Evolutionary conservation across 306 rosid species (phyloP).

Genomic region (Prunus persica): Prunus_persica_NCBIv2 NC_034011.1:20925501-20926000

Average conservation of each 20-base stretch:
- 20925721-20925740: background rate
- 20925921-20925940: background rate
- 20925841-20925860: conserved; percentile 89
- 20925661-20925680: background rate
- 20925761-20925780: background rate
- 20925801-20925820: background rate
- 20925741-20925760: background rate
- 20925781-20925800: background rate
- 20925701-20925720: background rate
- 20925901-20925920: conserved; percentile 4
- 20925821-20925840: background rate
- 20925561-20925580: conserved; percentile 88
- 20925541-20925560: conserved; percentile 91
- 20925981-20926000: background rate
- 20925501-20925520: background rate
- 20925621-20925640: conserved; percentile 10
- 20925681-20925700: background rate
- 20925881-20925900: conserved; percentile 81
- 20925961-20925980: background rate
- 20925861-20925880: conserved; percentile 80
- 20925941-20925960: background rate
- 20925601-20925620: conserved; percentile 75
- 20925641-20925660: background rate
- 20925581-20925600: conserved; percentile 74
- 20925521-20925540: conserved; percentile 62